Evolutionary conservation across 129 eudicot species (phyloP), one percentile per base, ranked within the genome.

Genomic region (Pittosporum tobira): DNA sequence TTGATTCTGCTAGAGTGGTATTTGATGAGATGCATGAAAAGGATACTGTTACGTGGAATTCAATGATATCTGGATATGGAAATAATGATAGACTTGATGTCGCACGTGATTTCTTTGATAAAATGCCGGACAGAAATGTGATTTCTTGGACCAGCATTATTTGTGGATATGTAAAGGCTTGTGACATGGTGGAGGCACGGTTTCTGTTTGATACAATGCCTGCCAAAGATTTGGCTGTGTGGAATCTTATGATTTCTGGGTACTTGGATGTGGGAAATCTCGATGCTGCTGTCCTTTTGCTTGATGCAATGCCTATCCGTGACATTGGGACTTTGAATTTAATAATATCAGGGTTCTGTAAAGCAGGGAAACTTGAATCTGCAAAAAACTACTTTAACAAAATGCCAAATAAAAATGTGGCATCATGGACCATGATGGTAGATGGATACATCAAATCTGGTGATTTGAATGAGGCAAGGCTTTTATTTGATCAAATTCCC

Each of bases 221-320:
- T 27, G 57, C 23, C 0, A 79, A 64, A 67, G 85, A 79, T 45
- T 67, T 65, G 54, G 81, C 85, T 59, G 69, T 73, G 4, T 79
- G 81, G 85, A 79, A 79, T 37, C 73, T 79, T 14, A 79, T 79
- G 76, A 48, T 80, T 21, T 80, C 86, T 31, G 81, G 86, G 37
- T 80, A 80, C 51, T 62, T 75, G 23, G 67, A 60, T 4, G 38
- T 7, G 26, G 71, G 71, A 16, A 65, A 80, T 18, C 50, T 75
- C 31, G 64, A 60, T 34, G 55, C 75, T 54, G 79, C 81, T 72
- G 27, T 16, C 11, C 10, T 29, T 67, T 30, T 72, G 22, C 70
- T 75, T 37, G 63, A 75, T 16, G 48, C 25, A 22, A 75, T 68
- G 73, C 81, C 73, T 48, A 30, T 4, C 11, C 68, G 28, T 49